Conservation (phyloP, 805 yeast species). For the Myxozyma sirexii region DNA sequence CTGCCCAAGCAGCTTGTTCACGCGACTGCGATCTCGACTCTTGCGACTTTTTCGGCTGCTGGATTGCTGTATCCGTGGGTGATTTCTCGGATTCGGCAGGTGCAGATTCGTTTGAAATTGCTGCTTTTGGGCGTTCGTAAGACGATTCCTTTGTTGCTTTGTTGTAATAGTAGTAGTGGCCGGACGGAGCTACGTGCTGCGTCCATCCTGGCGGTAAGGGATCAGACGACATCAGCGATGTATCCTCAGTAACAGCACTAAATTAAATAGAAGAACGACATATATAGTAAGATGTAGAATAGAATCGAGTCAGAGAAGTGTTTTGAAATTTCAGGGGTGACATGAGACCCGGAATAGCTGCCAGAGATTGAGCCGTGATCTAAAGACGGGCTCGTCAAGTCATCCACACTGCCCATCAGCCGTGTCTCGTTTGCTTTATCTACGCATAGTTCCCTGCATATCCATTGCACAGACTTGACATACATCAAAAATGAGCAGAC, state of each 20-base stretch:
- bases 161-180: constrained; percentile 48
- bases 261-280: too few species aligned
- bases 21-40: not conserved
- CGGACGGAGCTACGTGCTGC: constrained; percentile 46
- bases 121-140: constrained; percentile 44
- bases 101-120: not conserved
- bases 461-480: too few species aligned
- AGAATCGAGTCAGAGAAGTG: too few species aligned
- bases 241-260: not conserved
- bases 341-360: too few species aligned
- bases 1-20: constrained; percentile 6
- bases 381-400: not conserved
- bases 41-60: not conserved
- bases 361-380: too few species aligned
- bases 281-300: too few species aligned
- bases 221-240: not conserved
- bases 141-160: constrained; percentile 45
- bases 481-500: constrained; percentile 68
- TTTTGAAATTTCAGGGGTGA: too few species aligned
- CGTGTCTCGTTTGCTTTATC: not conserved
- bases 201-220: constrained; percentile 45
- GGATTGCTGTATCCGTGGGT: not conserved
- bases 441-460: not conserved
- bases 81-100: not conserved
- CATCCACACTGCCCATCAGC: not conserved